These are phyloP conservation scores for Daedalea quercina DNA, from an alignment of 768 basidiomycete genomes.

Conservation along the genomic window DNA sequence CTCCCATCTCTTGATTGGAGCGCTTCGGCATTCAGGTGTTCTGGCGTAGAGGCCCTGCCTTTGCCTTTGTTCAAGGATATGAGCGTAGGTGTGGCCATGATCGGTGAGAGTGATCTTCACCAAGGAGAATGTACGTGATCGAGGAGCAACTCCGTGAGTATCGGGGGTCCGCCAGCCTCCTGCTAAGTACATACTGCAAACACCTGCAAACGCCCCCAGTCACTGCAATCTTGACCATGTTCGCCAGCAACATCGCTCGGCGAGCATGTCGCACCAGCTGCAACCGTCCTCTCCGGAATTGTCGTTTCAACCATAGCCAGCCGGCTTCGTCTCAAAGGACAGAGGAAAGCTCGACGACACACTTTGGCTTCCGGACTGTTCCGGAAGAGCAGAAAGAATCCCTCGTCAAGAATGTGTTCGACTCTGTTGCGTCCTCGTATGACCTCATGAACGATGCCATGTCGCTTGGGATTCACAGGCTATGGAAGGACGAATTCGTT, in stretches of 20 bases:
- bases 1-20: conserved; percentile 6
- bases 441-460: conserved; percentile 99
- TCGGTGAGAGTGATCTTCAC: background rate
- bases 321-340: background rate
- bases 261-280: background rate
- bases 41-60: conserved; percentile 21
- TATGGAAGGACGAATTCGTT: conserved; percentile 95
- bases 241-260: conserved; percentile 1
- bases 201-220: background rate
- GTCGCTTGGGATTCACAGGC: conserved; percentile 89
- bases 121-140: no score
- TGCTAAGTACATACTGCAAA: no score
- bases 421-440: conserved; percentile 91
- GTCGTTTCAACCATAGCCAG: conserved; percentile 2
- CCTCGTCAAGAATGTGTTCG: conserved; percentile 89
- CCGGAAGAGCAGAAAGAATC: conserved; percentile 83
- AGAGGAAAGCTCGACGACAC: conserved; percentile 42
- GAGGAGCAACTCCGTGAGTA: no score
- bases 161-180: no score
- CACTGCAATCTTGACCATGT: background rate
- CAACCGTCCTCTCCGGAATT: no score
- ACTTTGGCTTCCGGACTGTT: conserved; percentile 91
- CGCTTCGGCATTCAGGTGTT: conserved; percentile 3
- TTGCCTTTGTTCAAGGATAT: conserved; percentile 34
- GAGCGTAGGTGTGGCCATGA: background rate